Conservation (phyloP, 2,329 filamentous ascomycete species). For the Phaeomoniella chlamydospora region DNA sequence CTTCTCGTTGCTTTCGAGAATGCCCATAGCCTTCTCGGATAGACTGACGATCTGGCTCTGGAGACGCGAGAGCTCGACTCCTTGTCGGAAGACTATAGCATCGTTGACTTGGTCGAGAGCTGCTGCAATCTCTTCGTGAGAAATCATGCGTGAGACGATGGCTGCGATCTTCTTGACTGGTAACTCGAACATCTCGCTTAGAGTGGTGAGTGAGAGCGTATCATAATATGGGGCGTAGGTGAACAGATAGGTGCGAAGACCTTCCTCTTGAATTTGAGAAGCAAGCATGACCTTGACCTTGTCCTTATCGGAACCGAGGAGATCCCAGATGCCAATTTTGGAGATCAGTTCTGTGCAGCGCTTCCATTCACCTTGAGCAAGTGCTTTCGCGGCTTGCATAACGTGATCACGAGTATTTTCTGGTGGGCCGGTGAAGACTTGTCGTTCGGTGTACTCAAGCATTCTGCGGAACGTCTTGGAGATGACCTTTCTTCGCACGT, state of each 20-base stretch:
- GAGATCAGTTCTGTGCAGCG: conserved; percentile 87
- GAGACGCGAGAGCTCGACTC: conserved; percentile 88
- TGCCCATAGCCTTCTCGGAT: conserved; percentile 86
- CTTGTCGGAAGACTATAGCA: conserved; percentile 98
- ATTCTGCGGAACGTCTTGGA: conserved; percentile 99
- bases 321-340: conserved; percentile 98
- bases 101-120: conserved; percentile 96
- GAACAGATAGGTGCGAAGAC: conserved; percentile 94
- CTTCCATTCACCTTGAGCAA: conserved; percentile 97
- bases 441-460: conserved; percentile 97
- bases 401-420: conserved; percentile 99
- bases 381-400: conserved; percentile 95
- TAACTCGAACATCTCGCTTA: conserved; percentile 92
- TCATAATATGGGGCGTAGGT: conserved; percentile 99
- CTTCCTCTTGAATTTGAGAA: conserved; percentile 97
- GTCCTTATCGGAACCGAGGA: conserved; percentile 72
- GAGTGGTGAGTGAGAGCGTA: conserved; percentile 72
- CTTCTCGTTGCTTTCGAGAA: conserved; percentile 96
- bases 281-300: conserved; percentile 96
- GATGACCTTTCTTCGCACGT: conserved; percentile 93
- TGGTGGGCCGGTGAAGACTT: conserved; percentile 95
- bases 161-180: conserved; percentile 82
- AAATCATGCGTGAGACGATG: conserved; percentile 98
- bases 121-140: conserved; percentile 91
- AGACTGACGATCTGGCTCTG: conserved; percentile 90